Evolutionary conservation across 2,329 filamentous ascomycete species (phyloP).

Genomic region (Penicillium nordicum): DNA sequence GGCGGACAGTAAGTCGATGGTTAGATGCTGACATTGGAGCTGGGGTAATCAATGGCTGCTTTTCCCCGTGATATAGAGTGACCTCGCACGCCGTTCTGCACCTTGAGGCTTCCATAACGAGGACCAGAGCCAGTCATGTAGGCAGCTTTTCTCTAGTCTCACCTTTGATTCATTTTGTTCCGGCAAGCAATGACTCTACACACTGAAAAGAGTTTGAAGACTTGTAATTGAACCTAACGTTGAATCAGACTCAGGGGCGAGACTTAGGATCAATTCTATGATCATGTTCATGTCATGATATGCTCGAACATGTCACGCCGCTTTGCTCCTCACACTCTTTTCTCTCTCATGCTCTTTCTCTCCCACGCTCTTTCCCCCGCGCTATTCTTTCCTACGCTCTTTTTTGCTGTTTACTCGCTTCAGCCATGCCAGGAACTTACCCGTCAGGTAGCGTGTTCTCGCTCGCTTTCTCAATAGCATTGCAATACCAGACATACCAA

Average conservation of each 20-base stretch:
- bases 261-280: background rate
- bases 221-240: background rate
- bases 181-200: background rate
- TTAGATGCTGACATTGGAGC: background rate
- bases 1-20: too few species aligned
- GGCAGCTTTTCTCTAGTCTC: background rate
- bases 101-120: background rate
- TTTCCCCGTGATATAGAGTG: background rate
- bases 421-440: too few species aligned
- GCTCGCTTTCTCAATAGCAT: too few species aligned
- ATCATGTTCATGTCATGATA: too few species aligned
- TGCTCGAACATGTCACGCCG: too few species aligned
- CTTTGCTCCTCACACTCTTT: too few species aligned
- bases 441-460: too few species aligned
- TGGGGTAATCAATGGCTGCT: background rate
- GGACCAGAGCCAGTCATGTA: background rate
- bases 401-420: too few species aligned
- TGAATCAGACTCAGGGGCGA: background rate
- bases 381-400: too few species aligned
- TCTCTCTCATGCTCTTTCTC: too few species aligned
- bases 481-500: too few species aligned
- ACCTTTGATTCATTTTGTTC: background rate
- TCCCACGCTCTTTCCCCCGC: too few species aligned
- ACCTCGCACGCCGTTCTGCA: background rate
- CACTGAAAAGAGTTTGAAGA: background rate